phyloP scores from a whole-genome alignment of 306 rosid genomes.

The Senna tora region DNA sequence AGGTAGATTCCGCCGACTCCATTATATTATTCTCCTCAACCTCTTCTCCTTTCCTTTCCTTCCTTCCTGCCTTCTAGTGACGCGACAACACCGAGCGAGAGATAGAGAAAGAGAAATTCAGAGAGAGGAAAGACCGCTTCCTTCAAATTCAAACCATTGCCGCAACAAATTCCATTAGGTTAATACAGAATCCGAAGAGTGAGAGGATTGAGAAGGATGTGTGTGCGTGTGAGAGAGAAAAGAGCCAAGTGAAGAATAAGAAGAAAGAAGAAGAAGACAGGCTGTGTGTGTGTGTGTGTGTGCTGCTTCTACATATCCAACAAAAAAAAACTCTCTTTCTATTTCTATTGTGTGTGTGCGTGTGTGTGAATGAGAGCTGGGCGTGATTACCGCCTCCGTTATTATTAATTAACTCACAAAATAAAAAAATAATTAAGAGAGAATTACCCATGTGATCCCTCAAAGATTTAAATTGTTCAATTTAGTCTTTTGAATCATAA shows the following conservation, averaged over 20 bases:
- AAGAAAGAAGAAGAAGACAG: neutral
- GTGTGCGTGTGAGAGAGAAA: neutral
- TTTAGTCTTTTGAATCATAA: no score
- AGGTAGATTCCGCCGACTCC: slow-evolving; percentile 94
- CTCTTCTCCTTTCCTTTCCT: no score
- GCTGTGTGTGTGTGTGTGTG: no score
- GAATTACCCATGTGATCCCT: no score
- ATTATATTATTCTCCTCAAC: slow-evolving; percentile 50
- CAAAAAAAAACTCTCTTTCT: neutral
- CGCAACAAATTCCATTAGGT: slow-evolving; percentile 1
- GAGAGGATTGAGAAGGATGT: neutral
- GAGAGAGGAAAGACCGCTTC: slow-evolving; percentile 18
- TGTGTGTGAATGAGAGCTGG: slow-evolving; percentile 1
- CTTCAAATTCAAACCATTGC: slow-evolving; percentile 18
- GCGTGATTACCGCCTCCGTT: slow-evolving; percentile 45
- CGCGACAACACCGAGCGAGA: slow-evolving; percentile 36
- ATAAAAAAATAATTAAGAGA: no score
- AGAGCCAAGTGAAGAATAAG: slow-evolving; percentile 5
- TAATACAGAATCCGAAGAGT: neutral
- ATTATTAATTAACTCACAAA: neutral
- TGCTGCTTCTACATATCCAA: no score
- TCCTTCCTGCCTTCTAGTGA: slow-evolving; percentile 29
- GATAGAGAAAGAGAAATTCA: slow-evolving; percentile 33
- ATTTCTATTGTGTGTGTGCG: neutral
- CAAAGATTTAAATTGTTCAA: no score